Evolutionary conservation across 2,329 filamentous ascomycete genomes (phyloP), one percentile per base, ranked within the genome.

Genomic region (Nakataea oryzae): DNA sequence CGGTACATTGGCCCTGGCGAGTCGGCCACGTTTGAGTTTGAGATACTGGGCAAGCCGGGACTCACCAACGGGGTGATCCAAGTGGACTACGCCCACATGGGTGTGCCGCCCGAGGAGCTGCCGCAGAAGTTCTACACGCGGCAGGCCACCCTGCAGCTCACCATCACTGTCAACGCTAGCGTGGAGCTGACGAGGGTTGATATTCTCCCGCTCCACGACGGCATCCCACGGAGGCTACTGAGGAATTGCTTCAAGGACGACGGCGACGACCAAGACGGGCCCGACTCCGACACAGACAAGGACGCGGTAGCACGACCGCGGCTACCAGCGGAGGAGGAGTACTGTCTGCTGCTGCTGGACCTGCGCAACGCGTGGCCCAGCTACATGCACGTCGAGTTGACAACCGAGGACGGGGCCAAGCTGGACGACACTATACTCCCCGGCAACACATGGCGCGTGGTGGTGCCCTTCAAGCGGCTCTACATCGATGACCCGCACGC

Each of bases 341-440:
- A 91, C 69, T 96, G 91, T 69, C 79, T 96, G 50, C 76, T 96
- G 3, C 78, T 95, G 2, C 78, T 97, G 60, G 93, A 97, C 73
- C 78, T 97, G 30, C 86, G 91, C 62, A 97, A 97, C 70, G 87
- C 89, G 0, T 97, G 93, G 93, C 92, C 91, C 2, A 90, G 85
- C 69, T 86, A 88, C 59, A 84, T 97, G 69, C 79, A 83, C 8
- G 81, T 95, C 3, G 82, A 81, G 30, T 74, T 96, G 54, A 32
- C 26, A 21, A 64, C 54, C 2, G 77, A 82, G 57, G 78, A 81
- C 54, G 78, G 76, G 30, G 73, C 81, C 61, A 67, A 70, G 2
- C 76, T 84, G 1, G 76, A 83, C 58, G 83, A 86, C 64, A 76
- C 78, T 59, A 84, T 89, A 54, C 75, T 88, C 13, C 86, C 86